Evolutionary conservation across 805 yeast genomes (phyloP).

Genomic region (Komagataella ulmi): DNA sequence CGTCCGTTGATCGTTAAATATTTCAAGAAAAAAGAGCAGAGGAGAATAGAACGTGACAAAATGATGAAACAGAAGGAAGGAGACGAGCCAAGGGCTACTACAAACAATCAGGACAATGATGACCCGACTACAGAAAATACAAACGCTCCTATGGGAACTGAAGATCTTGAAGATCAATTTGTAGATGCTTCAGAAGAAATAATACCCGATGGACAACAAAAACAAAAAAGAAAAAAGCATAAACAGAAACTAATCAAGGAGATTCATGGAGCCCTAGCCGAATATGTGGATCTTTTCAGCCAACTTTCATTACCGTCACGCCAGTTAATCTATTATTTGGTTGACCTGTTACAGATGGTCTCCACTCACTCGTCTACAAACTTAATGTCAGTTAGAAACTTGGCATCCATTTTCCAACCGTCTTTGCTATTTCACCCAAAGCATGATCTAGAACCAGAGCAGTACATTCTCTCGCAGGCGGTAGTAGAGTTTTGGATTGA

Average conservation of each 20-base stretch:
- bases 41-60: not conserved
- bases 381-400: constrained; percentile 29
- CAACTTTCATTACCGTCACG: constrained; percentile 24
- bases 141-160: not conserved
- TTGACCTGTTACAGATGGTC: constrained; percentile 31
- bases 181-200: not conserved
- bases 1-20: constrained; percentile 24
- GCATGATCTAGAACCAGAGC: constrained; percentile 31
- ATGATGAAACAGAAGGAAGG: not conserved
- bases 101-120: not conserved
- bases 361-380: constrained; percentile 25
- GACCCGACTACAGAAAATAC: not conserved
- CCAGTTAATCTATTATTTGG: constrained; percentile 27
- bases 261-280: constrained; percentile 21
- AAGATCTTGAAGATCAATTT: not conserved
- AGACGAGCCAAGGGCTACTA: not conserved
- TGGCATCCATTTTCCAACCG: constrained; percentile 35
- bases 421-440: constrained; percentile 30
- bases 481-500: constrained; percentile 33
- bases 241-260: not conserved
- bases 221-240: not conserved
- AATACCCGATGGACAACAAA: not conserved
- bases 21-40: constrained; percentile 27
- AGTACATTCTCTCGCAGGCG: constrained; percentile 28
- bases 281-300: constrained; percentile 23